These are phyloP conservation scores for Glycine latifolia DNA, from an alignment of 306 rosid genomes.

Conservation along the genomic window DNA sequence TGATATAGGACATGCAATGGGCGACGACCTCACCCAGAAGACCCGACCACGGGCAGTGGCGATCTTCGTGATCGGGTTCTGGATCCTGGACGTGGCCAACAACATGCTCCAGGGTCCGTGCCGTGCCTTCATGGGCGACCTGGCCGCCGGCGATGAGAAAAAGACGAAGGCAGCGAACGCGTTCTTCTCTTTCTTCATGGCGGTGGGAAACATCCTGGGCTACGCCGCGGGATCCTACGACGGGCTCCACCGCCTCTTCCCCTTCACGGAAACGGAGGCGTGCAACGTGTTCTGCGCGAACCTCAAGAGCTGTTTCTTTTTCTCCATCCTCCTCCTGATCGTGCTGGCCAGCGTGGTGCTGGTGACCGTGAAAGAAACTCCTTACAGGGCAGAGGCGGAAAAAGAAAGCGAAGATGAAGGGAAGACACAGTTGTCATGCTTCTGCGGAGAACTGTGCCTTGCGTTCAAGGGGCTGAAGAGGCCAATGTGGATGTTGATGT, in stretches of 20 bases:
- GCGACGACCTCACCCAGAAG: conserved; percentile 33
- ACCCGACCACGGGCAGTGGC: conserved; percentile 55
- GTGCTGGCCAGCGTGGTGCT: conserved; percentile 40
- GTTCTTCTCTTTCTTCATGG: conserved; percentile 77
- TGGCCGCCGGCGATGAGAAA: conserved; percentile 49
- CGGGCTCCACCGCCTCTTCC: conserved; percentile 50
- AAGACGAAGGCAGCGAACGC: conserved; percentile 51
- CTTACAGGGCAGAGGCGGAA: rapidly evolving
- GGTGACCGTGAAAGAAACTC: conserved; percentile 41
- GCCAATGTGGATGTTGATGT: conserved; percentile 71
- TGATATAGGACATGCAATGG: conserved; percentile 62
- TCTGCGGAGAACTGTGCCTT: conserved; percentile 29
- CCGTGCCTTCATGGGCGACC: conserved; percentile 67
- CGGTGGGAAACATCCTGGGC: conserved; percentile 69
- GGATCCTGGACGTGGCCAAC: conserved; percentile 75
- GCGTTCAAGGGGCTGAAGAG: conserved; percentile 52
- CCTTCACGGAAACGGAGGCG: conserved; percentile 62
- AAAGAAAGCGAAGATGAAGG: rapidly evolving
- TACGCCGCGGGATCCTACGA: conserved; percentile 66
- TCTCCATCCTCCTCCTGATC: conserved; percentile 52
- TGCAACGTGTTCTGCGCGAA: conserved; percentile 75
- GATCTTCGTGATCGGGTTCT: conserved; percentile 62
- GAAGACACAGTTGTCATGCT: conserved; percentile 1
- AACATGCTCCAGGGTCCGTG: conserved; percentile 80
- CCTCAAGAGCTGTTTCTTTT: conserved; percentile 70